phyloP scores from a whole-genome alignment of 192 early-diverging fungal species.

The Coemansia sp. region DNA sequence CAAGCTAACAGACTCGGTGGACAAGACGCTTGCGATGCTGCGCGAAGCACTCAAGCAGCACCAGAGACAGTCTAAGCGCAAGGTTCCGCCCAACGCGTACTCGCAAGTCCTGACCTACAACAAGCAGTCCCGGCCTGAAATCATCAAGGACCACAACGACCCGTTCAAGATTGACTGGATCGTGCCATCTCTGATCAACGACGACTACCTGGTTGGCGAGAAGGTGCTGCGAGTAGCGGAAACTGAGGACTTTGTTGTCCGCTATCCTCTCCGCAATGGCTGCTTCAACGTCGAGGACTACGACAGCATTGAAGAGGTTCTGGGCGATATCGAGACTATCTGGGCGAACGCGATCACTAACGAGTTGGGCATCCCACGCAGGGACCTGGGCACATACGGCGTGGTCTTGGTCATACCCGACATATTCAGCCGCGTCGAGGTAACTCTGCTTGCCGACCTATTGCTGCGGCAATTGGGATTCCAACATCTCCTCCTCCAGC shows the following conservation, averaged over 20 bases:
- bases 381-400: slow-evolving; percentile 64
- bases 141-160: slow-evolving; percentile 88
- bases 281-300: slow-evolving; percentile 79
- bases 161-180: slow-evolving; percentile 92
- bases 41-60: slow-evolving; percentile 74
- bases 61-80: slow-evolving; percentile 81
- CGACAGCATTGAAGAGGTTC: slow-evolving; percentile 60
- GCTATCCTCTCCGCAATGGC: slow-evolving; percentile 81
- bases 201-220: slow-evolving; percentile 53
- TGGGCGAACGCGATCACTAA: slow-evolving; percentile 72
- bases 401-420: slow-evolving; percentile 85
- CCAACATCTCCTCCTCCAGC: slow-evolving; percentile 72
- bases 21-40: slow-evolving; percentile 53
- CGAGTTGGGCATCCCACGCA: slow-evolving; percentile 68
- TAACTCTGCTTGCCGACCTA: slow-evolving; percentile 66
- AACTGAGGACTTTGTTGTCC: slow-evolving; percentile 44
- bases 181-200: slow-evolving; percentile 38
- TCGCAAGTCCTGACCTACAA: slow-evolving; percentile 78
- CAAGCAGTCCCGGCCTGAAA: slow-evolving; percentile 61
- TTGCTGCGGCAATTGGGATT: slow-evolving; percentile 80
- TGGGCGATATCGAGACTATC: slow-evolving; percentile 80
- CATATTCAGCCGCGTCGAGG: slow-evolving; percentile 65
- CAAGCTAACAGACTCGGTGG: slow-evolving; percentile 17
- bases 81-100: slow-evolving; percentile 74
- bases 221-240: slow-evolving; percentile 34